These are phyloP conservation scores for Aspergillus fischeri DNA, from an alignment of 2,329 filamentous ascomycete species.

Conservation along the genomic window DNA sequence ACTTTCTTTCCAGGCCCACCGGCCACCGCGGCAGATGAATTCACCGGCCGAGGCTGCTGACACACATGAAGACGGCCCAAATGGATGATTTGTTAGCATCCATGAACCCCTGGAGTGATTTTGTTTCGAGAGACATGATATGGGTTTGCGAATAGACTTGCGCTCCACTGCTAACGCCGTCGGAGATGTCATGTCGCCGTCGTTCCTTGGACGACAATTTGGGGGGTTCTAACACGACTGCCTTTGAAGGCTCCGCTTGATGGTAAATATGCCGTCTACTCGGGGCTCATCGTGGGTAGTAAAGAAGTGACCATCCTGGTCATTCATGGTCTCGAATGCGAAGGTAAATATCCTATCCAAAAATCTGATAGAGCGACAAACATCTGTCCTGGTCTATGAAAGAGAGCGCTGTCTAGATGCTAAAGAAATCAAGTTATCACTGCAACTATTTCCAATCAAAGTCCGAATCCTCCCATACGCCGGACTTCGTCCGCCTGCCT, in stretches of 20 bases:
- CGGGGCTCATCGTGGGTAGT: neutral
- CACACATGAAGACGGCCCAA: neutral
- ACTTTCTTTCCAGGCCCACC: neutral
- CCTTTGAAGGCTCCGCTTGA: no score
- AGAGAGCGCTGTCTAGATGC: neutral
- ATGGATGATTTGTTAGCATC: neutral
- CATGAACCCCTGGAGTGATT: neutral
- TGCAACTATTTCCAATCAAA: slow-evolving; percentile 1
- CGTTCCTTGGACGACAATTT: neutral
- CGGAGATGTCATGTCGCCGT: neutral
- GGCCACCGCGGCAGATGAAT: neutral
- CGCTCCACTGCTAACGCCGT: no score
- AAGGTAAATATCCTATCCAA: neutral
- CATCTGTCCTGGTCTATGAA: neutral
- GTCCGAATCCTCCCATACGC: slow-evolving; percentile 55
- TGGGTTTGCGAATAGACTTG: no score
- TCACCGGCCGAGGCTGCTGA: neutral
- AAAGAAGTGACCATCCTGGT: neutral
- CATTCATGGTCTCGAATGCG: neutral
- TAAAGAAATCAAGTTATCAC: neutral
- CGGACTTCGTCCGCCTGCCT: slow-evolving; percentile 73
- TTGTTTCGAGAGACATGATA: neutral
- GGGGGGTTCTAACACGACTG: neutral
- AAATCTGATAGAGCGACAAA: neutral
- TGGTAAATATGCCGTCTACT: no score